Conservation (phyloP, 73 alveolate species). For the Breviolum minutum region DNA sequence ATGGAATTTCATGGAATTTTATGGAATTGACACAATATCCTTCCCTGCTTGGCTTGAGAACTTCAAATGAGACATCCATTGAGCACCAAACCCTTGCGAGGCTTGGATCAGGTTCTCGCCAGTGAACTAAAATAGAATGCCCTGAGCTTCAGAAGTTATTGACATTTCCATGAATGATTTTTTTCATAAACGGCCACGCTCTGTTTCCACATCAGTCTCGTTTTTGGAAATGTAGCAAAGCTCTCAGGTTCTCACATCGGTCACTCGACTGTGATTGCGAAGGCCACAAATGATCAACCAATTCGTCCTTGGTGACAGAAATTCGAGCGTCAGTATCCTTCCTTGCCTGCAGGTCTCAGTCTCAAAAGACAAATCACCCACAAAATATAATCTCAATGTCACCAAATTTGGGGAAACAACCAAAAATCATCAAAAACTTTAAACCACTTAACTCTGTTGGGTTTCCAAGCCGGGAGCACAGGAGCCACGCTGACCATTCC, state of each 20-base stretch:
- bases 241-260: not conserved
- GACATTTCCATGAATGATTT: not conserved
- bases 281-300: constrained; percentile 47
- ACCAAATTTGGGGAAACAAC: not conserved
- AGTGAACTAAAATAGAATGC: constrained; percentile 86
- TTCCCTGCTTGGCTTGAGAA: not conserved
- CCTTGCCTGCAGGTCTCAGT: not conserved
- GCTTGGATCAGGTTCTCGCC: constrained; percentile 92
- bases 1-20: not conserved
- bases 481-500: constrained; percentile 81
- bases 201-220: too few species aligned
- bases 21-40: not conserved
- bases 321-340: not conserved
- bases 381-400: not conserved
- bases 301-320: constrained; percentile 15
- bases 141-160: constrained; percentile 20
- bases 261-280: not conserved
- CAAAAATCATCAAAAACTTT: not conserved
- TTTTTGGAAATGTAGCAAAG: too few species aligned
- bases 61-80: not conserved
- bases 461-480: constrained; percentile 71
- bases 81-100: constrained; percentile 24
- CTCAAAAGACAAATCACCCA: not conserved
- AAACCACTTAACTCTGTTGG: not conserved
- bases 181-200: too few species aligned